Base-by-base conservation (phyloP, 257 asterid species). In the Solanum stenotomum region DNA sequence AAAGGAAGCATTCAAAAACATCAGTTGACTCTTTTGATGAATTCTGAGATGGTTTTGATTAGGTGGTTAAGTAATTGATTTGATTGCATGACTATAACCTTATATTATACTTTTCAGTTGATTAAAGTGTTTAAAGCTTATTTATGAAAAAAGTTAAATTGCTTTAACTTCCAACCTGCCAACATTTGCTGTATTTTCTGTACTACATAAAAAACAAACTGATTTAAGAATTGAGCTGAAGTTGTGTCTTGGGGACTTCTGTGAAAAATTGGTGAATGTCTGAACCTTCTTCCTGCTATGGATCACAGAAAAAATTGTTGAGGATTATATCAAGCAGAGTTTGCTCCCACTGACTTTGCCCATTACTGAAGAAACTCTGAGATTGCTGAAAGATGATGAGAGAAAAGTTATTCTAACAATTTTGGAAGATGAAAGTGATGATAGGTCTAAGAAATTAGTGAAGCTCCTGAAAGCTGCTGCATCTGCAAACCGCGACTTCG, bases 381-480 rank as follows among this genome's bases (percentile, higher is more conserved):
- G 90, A 84, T 93, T 88, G 44, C 90, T 97, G 67, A 92, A 89
- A 88, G 97, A 94, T 89, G 98, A 97, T 86, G 83, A 91, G 63
- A 93, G 99, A 89, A 96, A 94, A 90, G 77, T 96, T 89, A 91
- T 93, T 22, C 79, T 96, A 67, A 92, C 98, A 68, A 91, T 97
- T 87, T 59, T 93, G 88, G 90, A 89, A 86, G 98, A 97, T 90
- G 98, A 93, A 89, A 86, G 87, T 27, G 94, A 92, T 61, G 98
- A 93, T 85, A 93, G 91, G 89, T 89, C 96, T 38, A 88, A 88
- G 91, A 91, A 83, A 81, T 63, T 96, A 59, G 18, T 94, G 88
- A 90, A 94, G 85, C 94, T 91, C 37, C 87, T 97, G 44, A 97
- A 96, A 90, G 90, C 98, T 78, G 98, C 98, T 89, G 99, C 99